Base-by-base conservation (phyloP, 306 rosid species). In the Pyrus pyrifolia region DNA sequence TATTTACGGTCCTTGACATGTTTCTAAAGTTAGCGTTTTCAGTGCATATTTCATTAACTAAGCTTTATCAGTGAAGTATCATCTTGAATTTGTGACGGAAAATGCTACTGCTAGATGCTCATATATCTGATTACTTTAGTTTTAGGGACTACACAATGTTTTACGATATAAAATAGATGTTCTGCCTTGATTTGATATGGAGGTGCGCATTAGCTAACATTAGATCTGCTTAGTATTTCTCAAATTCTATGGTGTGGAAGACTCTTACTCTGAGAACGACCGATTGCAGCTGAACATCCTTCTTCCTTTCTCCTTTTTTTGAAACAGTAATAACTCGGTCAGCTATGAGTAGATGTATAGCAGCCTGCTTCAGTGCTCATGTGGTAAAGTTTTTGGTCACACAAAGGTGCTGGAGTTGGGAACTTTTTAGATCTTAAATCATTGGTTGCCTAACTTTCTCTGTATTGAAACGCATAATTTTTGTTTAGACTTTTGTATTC, bases 331-430 rank as follows among this genome's bases (percentile, higher is more conserved):
- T 89, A 80, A 89, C 97, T 1, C 90, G 74, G 78, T 85, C 88
- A 70, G 73, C 85, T 42, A 86, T 87, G 90, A 81, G 86, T 77
- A 91, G 85, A 70, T 95, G 97, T 61, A 72, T 89, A 71, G 89
- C 78, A 68, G 83, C 84, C 80, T 95, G 97, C 91, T 52, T 89
- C 81, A 74, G 86, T 81, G 96, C 93, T 45, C 86, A 89, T 88
- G 86, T 86, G 46, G 79, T 86, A 7, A 95, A 89, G 85, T 33
- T 84, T 78, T 52, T 89, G 19, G 86, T 85, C 79, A 76, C 90
- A 18, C 81, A 77, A 45, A 74, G 78, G 67, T 85, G 69, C 74
- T 71, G 67, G 81, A 86, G 71, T 79, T 82, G 84, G 83, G 81
- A 73, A 72, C 51, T 66, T 72, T 77, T 55, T 12, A 63, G 76